Evolutionary conservation across 1,284 basidiomycete genomes (phyloP), one percentile per base, ranked within the genome.

Genomic region (Apiotrichum domesticum): DNA sequence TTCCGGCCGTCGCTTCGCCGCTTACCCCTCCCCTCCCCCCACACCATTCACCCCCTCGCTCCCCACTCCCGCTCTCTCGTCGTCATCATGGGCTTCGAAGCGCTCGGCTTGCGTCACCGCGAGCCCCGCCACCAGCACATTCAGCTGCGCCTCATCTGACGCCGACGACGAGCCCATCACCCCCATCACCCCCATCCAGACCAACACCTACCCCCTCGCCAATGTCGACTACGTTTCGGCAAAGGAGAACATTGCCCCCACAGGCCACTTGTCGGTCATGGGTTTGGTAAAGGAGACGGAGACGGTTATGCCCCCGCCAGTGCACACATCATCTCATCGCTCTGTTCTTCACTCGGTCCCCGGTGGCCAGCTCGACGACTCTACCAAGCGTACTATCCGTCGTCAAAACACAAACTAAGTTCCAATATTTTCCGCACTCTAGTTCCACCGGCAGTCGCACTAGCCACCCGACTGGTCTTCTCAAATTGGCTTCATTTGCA

Each of bases 1-100:
- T 40, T 74, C 72, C n/a, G 79, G 79, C 37, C 75, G 77, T 32
- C 76, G 79, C 32, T 80, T 77, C 68, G 62, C 69, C 56, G 71
- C 68, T 63, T 64, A 72, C 47, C 64, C 71, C 42, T 67, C 69
- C 33, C 51, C 63, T 6, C 72, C 71, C 15, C 59, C 61, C 57
- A 70, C 70, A 11, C 70, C 72, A 35, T 64, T 68, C 52, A 64
- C 68, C 15, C 61, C 64, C 51, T 54, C 57, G 54, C 59, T 71
- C 13, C 56, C 66, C 48, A 70, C 74, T 13, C 72, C 71, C 13
- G 69, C 71, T 42, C 68, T 75, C 49, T 67, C 70, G 2, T 66
- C 71, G 34, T 70, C 72, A 8, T 73, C 73, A 10, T 48, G 69
- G 68, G 63, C 65, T 57, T 41, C 58, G 59, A 54, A 52, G 40